Base-by-base conservation (phyloP, 2,329 filamentous ascomycete species). In the Juglanconis oblonga region DNA sequence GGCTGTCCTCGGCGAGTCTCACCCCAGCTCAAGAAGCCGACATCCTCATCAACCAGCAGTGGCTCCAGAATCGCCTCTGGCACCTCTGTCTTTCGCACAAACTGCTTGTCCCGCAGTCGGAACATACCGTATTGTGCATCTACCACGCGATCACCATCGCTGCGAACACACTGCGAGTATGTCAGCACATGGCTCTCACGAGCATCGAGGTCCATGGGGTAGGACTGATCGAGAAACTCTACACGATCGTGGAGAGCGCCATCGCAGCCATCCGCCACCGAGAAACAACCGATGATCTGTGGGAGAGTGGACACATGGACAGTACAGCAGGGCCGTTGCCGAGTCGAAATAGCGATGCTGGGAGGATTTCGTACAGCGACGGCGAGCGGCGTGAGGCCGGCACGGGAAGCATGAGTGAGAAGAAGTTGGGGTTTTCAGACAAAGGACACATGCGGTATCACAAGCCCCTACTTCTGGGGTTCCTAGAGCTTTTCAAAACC, bases 141-240 rank as follows among this genome's bases (percentile, higher is more conserved):
- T 59, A 59, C 45, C 45, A 59, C 29, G 57, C 57, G 1, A 52
- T 59, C 29, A 33, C 35, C 35, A 55, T 59, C 38, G 57, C 57
- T 35, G 57, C 54, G 51, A 48, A 59, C 42, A 55, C 51, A 4
- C 51, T 59, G 33, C 52, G 38, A 35, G 45, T 55, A 13, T 59
- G 57, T 9, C 44, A 49, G 51, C 52, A 38, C 9, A 59, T 45
- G 51, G 31, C 57, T 36, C 51, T 59, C 24, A 44, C 51, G 36
- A 59, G 57, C 51, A 59, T 59, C 35, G 57, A 59, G 44, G 57
- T 55, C 24, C 57, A 59, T 36, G 57, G 57, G 2, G 47, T 59
- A 9, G 57, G 57, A 13, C 38, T 59, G 50, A 59, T 59, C n/a
- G 57, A 59, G 35, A 59, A 59, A 42, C 42, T 59, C 14, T 59